Base-by-base conservation (phyloP, 495 filamentous ascomycete genomes). In the Parathielavia hyrcaniae region DNA sequence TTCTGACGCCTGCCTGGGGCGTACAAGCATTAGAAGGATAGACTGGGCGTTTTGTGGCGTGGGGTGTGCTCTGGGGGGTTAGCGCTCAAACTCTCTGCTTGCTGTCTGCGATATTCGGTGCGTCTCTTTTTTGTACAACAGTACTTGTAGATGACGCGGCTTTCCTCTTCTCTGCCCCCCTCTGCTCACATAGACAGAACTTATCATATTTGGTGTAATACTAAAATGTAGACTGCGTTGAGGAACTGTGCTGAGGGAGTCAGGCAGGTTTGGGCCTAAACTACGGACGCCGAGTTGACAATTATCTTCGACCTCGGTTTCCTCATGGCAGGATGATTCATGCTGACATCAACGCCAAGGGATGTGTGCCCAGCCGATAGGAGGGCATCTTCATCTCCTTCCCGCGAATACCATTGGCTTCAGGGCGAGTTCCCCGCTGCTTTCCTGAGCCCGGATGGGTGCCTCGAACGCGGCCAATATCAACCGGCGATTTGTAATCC, bases 11-110 rank as follows among this genome's bases (percentile, higher is more conserved):
- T 49, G 4, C 32, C 32, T 49, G 34, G 9, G 43, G 34, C 36
- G 55, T 46, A 57, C 41, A 32, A 47, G 41, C 30, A 39, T 47
- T n/a, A 41, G 41, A 59, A 23, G 57, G 57, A 53, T 59, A 59
- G 50, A 59, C 38, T 46, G 57, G 57, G 49, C 49, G 53, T 59
- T 56, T 56, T 56, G 35, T 3, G 41, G 57, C 30, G 48, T 23
- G n/a, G 30, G 53, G 22, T n/a, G 17, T 45, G 47, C 23, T 43
- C 47, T 50, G n/a, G 35, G 36, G 49, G 46, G 17, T n/a, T 55
- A 50, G 55, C 30, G 23, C 46, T 10, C 47, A 23, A n/a, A 41
- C 36, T 57, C 38, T 45, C 55, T 57, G 54, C 45, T 56, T 49
- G 54, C 36, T 50, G 47, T 50, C 50, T 45, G 38, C 22, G 9